These are phyloP conservation scores for Phoma sp. DNA, from an alignment of 2,329 filamentous ascomycete genomes.

Conservation along the genomic window DNA sequence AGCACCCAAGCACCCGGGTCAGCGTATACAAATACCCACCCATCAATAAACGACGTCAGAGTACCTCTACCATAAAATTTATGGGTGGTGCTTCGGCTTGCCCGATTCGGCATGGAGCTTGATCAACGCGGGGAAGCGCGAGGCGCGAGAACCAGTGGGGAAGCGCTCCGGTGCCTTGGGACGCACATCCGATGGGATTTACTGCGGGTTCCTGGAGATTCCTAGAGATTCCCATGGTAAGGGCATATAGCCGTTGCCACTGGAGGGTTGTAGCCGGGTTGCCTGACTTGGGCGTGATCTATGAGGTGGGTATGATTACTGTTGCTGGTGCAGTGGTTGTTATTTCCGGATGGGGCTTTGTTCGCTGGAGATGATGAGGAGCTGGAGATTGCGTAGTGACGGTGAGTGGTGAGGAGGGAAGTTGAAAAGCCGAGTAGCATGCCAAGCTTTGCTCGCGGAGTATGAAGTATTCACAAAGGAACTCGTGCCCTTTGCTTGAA, in stretches of 20 bases:
- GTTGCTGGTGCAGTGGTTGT: not conserved
- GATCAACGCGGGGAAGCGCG: conserved; percentile 12
- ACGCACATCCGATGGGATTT: not conserved
- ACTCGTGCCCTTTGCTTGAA: too few species aligned
- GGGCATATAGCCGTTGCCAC: conserved; percentile 12
- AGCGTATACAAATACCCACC: not conserved
- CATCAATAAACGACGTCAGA: not conserved
- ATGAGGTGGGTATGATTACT: not conserved
- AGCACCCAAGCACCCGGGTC: too few species aligned
- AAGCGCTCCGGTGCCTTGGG: conserved; percentile 1
- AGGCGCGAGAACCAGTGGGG: conserved; percentile 7
- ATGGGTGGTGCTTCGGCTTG: not conserved
- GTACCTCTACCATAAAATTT: not conserved
- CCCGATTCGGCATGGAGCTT: conserved; percentile 1
- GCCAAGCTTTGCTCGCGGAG: too few species aligned
- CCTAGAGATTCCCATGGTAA: not conserved
- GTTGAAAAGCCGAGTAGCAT: too few species aligned
- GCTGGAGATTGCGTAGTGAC: too few species aligned
- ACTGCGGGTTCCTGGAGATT: too few species aligned
- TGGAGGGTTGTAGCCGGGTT: conserved; percentile 3
- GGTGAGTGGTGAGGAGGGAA: too few species aligned
- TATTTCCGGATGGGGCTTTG: not conserved
- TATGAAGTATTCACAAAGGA: too few species aligned
- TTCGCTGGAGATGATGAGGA: not conserved
- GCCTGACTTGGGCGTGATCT: not conserved